A percentile compares a stretch with the other conserved stretches of the same genome.
Evolutionary conservation across 768 basidiomycete species (phyloP).

Genomic region (Cystobasidiopsis lactophilus): DNA sequence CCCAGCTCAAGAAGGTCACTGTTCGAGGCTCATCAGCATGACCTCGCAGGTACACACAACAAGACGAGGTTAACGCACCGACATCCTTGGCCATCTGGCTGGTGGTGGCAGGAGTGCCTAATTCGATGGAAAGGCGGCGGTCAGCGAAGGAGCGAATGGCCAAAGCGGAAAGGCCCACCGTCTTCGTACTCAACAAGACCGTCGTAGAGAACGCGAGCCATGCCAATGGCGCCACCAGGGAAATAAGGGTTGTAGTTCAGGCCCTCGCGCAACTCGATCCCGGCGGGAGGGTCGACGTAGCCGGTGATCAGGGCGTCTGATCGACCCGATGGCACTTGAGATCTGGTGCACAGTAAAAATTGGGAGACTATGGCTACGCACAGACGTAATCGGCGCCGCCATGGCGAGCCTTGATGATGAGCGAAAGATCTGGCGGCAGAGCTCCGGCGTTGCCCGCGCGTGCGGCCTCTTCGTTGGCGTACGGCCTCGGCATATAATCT

Average conservation of each 20-base stretch:
- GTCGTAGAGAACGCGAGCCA: slow-evolving; percentile 42
- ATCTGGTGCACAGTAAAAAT: neutral
- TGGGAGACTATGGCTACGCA: neutral
- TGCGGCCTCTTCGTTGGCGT: slow-evolving; percentile 95
- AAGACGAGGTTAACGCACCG: slow-evolving; percentile 19
- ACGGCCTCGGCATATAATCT: slow-evolving; percentile 85
- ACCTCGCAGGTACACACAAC: neutral
- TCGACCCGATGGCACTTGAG: neutral
- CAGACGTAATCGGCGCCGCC: slow-evolving; percentile 58
- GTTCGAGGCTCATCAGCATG: neutral
- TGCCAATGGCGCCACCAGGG: slow-evolving; percentile 69
- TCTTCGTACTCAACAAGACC: slow-evolving; percentile 68
- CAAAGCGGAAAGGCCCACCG: slow-evolving; percentile 31
- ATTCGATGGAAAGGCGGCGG: too few relatives aligned
- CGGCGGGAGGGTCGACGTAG: slow-evolving; percentile 20
- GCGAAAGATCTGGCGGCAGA: slow-evolving; percentile 83
- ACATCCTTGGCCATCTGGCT: slow-evolving; percentile 99
- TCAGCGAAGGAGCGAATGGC: neutral
- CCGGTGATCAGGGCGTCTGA: neutral
- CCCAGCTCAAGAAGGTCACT: slow-evolving; percentile 79
- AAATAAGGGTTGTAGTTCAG: slow-evolving; percentile 56
- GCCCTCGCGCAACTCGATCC: slow-evolving; percentile 80
- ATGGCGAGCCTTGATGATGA: slow-evolving; percentile 96
- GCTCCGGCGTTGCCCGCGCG: slow-evolving; percentile 84
- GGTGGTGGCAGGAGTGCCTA: slow-evolving; percentile 84